Conservation (phyloP, 2,329 filamentous ascomycete genomes). For the Torrubiella hemipterigena region DNA sequence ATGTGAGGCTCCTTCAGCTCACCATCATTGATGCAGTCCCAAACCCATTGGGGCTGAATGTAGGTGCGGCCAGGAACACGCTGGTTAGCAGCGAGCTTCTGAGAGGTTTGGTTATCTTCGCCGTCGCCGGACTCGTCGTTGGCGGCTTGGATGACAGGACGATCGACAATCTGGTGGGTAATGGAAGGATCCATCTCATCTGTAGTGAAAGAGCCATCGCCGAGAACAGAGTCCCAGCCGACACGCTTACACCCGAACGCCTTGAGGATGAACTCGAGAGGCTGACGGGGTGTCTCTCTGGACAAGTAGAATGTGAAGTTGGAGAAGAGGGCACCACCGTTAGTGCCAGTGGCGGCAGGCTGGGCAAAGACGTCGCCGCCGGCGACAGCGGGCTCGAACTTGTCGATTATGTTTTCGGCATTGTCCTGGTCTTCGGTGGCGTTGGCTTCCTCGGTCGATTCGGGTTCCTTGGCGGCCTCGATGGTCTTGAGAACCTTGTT, state of each 20-base stretch:
- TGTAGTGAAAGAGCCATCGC: conserved; percentile 84
- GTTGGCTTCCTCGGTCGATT: conserved; percentile 17
- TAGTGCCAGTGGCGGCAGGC: conserved; percentile 53
- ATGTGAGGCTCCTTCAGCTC: conserved; percentile 76
- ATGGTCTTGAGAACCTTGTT: conserved; percentile 59
- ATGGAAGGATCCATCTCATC: conserved; percentile 80
- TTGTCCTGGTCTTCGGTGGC: conserved; percentile 26
- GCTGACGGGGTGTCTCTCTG: conserved; percentile 80
- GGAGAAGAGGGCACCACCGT: conserved; percentile 68
- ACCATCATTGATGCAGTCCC: conserved; percentile 91
- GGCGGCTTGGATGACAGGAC: conserved; percentile 59
- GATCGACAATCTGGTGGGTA: conserved; percentile 92
- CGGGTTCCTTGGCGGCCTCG: conserved; percentile 38
- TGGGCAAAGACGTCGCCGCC: conserved; percentile 81
- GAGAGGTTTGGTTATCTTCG: conserved; percentile 50
- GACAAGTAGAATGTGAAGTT: conserved; percentile 88
- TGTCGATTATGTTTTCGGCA: conserved; percentile 66
- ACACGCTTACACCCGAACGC: conserved; percentile 93
- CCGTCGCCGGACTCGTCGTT: conserved; percentile 34
- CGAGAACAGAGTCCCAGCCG: conserved; percentile 85
- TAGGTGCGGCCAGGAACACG: conserved; percentile 88
- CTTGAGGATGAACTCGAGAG: conserved; percentile 85
- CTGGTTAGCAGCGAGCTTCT: conserved; percentile 47
- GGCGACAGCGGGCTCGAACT: conserved; percentile 74
- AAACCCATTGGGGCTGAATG: conserved; percentile 95